Evolutionary conservation across 352 stramenopile species (phyloP), one percentile per base, ranked within the genome.

Genomic region (Phytophthora boehmeriae): DNA sequence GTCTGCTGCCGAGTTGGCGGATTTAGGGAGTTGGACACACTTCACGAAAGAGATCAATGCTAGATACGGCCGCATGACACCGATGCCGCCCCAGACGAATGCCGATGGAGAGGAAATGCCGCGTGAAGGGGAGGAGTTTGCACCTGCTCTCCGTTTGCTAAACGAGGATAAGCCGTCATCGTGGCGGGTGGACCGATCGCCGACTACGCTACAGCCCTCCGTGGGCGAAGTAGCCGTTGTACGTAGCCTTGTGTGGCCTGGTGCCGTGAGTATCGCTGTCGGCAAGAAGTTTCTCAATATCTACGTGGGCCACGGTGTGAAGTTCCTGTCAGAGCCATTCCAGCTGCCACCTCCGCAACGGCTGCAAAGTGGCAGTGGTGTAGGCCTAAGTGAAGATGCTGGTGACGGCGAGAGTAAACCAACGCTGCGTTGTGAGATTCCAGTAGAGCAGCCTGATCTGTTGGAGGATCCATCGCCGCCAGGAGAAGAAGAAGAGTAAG

Each of bases 241-340:
- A 5, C 80, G 88, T 39, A 95, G 80, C 44, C 68, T 95, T 20
- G 59, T 82, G 45, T 97, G 88, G 90, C 92, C 90, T 8, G 92
- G 91, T 3, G 91, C 90, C 2, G 81, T 97, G 19, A 87, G 89
- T 28, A 88, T 98, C 38, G 89, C 80, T 1, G 75, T 86, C 9
- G 87, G 83, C 19, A 95, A 93, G 57, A 92, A 88, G 59, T 97
- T 95, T 57, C 73, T 93, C 3, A 97, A 96, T 68, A 70, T 96
- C 22, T 97, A 97, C 53, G 89, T 96, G 0, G 90, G 91, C 39
- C 75, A 97, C 54, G 90, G 80, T 4, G 63, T 95, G 56, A 93
- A 95, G 59, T 86, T 81, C 54, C 87, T 71, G 32, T 55, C 55
- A 6, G 76, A 79, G 65, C 80, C 77, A 27, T 93, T 78, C 67